A percentile compares a stretch with the other conserved stretches of the same genome.
Evolutionary conservation across 805 yeast species (phyloP).

Genomic region (Debaryomyces tyrocola): DNA sequence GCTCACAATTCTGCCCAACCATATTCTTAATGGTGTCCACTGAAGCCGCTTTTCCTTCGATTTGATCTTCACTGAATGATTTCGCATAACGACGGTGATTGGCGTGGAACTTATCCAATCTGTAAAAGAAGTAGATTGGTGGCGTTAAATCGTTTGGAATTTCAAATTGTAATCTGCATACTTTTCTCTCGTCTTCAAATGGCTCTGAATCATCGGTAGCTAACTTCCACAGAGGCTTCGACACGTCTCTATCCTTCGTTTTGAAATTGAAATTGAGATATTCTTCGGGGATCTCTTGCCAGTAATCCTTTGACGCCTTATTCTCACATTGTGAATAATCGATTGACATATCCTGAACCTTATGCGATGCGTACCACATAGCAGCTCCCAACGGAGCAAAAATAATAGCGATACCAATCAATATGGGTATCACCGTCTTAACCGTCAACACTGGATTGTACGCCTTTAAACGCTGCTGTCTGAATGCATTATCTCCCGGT

Average conservation of each 20-base stretch:
- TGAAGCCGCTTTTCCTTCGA: constrained; percentile 40
- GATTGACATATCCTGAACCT: constrained; percentile 38
- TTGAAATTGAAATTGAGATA: constrained; percentile 38
- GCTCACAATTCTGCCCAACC: constrained; percentile 47
- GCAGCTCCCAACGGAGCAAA: constrained; percentile 47
- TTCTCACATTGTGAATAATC: constrained; percentile 43
- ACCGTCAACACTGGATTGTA: constrained; percentile 48
- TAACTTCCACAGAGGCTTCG: constrained; percentile 38
- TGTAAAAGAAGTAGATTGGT: constrained; percentile 43
- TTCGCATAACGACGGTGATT: constrained; percentile 46
- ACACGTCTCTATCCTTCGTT: constrained; percentile 12
- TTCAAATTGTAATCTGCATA: constrained; percentile 42
- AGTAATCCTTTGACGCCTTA: constrained; percentile 30
- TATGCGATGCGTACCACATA: constrained; percentile 45
- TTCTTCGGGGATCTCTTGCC: constrained; percentile 38
- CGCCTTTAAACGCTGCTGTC: constrained; percentile 56
- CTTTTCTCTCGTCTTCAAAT: constrained; percentile 50
- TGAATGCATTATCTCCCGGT: constrained; percentile 62
- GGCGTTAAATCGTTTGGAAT: constrained; percentile 32
- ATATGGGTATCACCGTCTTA: constrained; percentile 40
- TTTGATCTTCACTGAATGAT: constrained; percentile 44
- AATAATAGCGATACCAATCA: constrained; percentile 37
- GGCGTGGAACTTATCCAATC: constrained; percentile 41
- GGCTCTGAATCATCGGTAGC: constrained; percentile 41
- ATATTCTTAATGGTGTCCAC: constrained; percentile 34